phyloP scores from a whole-genome alignment of 2,329 filamentous ascomycete genomes.

The Aspergillus ochraceoroseus region DNA sequence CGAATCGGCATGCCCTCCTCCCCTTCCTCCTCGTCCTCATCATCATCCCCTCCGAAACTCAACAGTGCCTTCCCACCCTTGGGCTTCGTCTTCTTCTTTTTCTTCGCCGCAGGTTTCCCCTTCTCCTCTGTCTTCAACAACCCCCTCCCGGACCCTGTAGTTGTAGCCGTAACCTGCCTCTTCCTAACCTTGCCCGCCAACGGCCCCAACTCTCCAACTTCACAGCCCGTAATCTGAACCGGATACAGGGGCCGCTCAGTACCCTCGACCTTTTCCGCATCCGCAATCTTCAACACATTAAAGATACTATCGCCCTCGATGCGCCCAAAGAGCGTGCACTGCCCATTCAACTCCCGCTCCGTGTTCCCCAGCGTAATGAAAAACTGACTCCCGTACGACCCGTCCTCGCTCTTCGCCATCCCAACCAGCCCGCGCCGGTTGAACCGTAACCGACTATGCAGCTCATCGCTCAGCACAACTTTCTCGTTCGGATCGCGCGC shows the following conservation, averaged over 20 bases:
- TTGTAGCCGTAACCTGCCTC: slow-evolving; percentile 35
- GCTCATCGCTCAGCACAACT: slow-evolving; percentile 78
- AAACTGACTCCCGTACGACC: slow-evolving; percentile 92
- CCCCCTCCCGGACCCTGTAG: slow-evolving; percentile 23
- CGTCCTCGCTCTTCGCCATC: slow-evolving; percentile 75
- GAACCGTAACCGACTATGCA: slow-evolving; percentile 88
- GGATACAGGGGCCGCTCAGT: slow-evolving; percentile 82
- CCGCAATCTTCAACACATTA: slow-evolving; percentile 89
- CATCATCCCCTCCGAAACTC: slow-evolving; percentile 47
- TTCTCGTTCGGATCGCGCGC: slow-evolving; percentile 46
- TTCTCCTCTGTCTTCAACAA: slow-evolving; percentile 32
- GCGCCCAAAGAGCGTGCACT: slow-evolving; percentile 90
- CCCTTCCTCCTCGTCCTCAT: slow-evolving; percentile 38
- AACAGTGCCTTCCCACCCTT: slow-evolving; percentile 43
- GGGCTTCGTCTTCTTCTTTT: slow-evolving; percentile 40
- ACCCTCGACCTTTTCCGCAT: slow-evolving; percentile 72
- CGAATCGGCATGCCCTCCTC: slow-evolving; percentile 36
- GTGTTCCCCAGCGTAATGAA: slow-evolving; percentile 84
- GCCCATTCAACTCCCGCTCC: slow-evolving; percentile 76
- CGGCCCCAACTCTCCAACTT: slow-evolving; percentile 45
- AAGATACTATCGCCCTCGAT: slow-evolving; percentile 93
- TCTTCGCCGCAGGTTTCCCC: slow-evolving; percentile 34
- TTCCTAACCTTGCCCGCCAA: slow-evolving; percentile 45
- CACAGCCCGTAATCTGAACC: slow-evolving; percentile 59
- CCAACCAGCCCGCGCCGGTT: slow-evolving; percentile 83